A percentile compares a stretch with the other conserved stretches of the same genome.
These are phyloP conservation scores for Verticillium tricorpus DNA, from an alignment of 2,329 filamentous ascomycete genomes.

Conservation along the genomic window DNA sequence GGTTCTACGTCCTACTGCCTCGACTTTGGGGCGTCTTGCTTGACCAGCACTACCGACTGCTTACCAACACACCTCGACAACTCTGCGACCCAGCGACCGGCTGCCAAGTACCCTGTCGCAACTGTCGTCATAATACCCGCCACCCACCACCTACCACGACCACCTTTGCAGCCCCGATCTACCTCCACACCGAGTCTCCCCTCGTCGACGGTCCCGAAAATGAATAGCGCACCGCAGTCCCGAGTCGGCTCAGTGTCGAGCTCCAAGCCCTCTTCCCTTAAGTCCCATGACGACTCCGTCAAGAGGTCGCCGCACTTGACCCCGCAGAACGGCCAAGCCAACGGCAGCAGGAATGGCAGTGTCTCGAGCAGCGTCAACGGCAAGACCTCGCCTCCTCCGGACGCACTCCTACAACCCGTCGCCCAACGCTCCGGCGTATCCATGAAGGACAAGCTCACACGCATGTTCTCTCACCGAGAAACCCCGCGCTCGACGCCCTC, in stretches of 20 bases:
- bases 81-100: neutral
- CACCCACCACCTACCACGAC: neutral
- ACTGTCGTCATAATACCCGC: constrained; percentile 1
- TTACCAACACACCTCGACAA: neutral
- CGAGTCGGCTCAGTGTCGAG: constrained; percentile 30
- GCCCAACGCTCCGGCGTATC: constrained; percentile 46
- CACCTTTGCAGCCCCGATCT: neutral
- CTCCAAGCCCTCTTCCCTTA: constrained; percentile 46
- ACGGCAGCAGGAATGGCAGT: constrained; percentile 6
- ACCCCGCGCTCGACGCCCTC: constrained; percentile 26
- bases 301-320: constrained; percentile 28
- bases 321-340: constrained; percentile 31
- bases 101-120: neutral
- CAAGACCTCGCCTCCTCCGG: constrained; percentile 12
- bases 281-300: constrained; percentile 36
- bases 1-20: constrained; percentile 3
- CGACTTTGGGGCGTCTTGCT: neutral
- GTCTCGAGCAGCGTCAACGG: constrained; percentile 18
- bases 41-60: neutral
- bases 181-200: neutral
- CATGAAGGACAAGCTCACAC: constrained; percentile 59
- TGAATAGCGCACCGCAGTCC: constrained; percentile 8
- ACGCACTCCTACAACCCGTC: constrained; percentile 24
- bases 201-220: constrained; percentile 8
- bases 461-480: constrained; percentile 54